Evolutionary conservation across 148 eudicot species (phyloP), one percentile per base, ranked within the genome.

Genomic region (Linanthus parryae): DNA sequence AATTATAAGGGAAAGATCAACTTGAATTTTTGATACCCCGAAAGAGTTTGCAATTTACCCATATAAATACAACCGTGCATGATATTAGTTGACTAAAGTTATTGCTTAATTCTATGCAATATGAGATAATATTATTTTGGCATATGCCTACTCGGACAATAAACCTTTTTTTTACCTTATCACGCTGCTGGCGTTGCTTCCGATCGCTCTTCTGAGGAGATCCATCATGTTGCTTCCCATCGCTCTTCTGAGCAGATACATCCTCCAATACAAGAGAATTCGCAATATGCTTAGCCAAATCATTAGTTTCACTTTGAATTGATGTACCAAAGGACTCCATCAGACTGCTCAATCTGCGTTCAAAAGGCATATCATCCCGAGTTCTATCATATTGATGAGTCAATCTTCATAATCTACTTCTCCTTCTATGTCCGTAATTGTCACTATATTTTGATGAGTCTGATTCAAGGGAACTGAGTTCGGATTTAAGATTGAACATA

Each of bases 21-120:
- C 76, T 57, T 92, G 96, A 66, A 96, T 88, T 66, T 82, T 92
- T 16, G 78, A 66, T 52, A 92, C 82, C 56, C 94, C 91, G 56
- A 92, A 92, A 17, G 96, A 84, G 71, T 88, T 92, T 46, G 91
- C 96, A 68, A 94, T 82, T 15, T 96, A 92, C 60, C 99, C 99
- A 72, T 84, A 88, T 34, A 92, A 58, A 75, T 64, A 74, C 43
- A 92, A 58, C 43, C 61, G 75, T 64, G 96, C 99, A n/a, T n/a
- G n/a, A n/a, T n/a, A n/a, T n/a, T n/a, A n/a, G n/a, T n/a, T n/a
- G n/a, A n/a, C n/a, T n/a, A n/a, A n/a, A n/a, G n/a, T n/a, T n/a
- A n/a, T n/a, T n/a, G n/a, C n/a, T n/a, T n/a, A n/a, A n/a, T n/a
- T n/a, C n/a, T n/a, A n/a, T n/a, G n/a, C n/a, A n/a, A n/a, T n/a